Percentiles rank a stretch among this genome's conserved stretches.
Evolutionary conservation across 805 yeast genomes (phyloP).

Genomic region (Pichia sporocuriosa): DNA sequence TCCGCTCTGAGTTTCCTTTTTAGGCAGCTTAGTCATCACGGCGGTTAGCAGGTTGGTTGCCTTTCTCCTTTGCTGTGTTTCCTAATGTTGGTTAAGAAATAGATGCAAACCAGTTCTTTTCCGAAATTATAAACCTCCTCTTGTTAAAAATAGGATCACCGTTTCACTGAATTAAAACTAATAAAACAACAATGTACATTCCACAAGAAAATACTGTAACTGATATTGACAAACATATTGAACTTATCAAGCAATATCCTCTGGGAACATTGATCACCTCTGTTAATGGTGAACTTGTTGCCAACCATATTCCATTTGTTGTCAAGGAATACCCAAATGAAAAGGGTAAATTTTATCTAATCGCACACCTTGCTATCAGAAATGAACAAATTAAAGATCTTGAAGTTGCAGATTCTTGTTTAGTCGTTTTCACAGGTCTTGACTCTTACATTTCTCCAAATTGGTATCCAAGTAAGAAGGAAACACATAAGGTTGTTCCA

Average conservation of each 20-base stretch:
- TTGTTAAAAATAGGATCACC: too few species aligned
- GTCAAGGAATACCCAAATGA: neutral
- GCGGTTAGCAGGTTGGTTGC: too few species aligned
- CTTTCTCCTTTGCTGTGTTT: too few species aligned
- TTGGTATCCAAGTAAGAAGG: conserved; percentile 51
- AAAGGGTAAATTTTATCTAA: neutral
- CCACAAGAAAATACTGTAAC: neutral
- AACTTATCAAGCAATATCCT: neutral
- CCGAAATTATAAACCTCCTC: too few species aligned
- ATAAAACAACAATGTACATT: neutral
- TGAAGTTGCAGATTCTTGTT: conserved; percentile 4
- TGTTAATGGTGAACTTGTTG: neutral
- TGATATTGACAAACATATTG: neutral
- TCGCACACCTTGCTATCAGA: neutral
- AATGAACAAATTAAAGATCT: neutral
- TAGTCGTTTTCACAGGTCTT: conserved; percentile 46
- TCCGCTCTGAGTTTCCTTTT: too few species aligned
- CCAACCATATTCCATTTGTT: neutral
- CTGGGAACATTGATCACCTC: neutral
- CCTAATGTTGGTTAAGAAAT: too few species aligned
- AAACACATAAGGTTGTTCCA: conserved; percentile 58
- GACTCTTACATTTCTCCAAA: conserved; percentile 52
- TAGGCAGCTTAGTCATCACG: too few species aligned
- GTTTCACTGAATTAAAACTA: too few species aligned
- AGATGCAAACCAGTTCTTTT: too few species aligned